phyloP scores from a whole-genome alignment of 371 early-diverging fungal species.

The Mucor saturninus region DNA sequence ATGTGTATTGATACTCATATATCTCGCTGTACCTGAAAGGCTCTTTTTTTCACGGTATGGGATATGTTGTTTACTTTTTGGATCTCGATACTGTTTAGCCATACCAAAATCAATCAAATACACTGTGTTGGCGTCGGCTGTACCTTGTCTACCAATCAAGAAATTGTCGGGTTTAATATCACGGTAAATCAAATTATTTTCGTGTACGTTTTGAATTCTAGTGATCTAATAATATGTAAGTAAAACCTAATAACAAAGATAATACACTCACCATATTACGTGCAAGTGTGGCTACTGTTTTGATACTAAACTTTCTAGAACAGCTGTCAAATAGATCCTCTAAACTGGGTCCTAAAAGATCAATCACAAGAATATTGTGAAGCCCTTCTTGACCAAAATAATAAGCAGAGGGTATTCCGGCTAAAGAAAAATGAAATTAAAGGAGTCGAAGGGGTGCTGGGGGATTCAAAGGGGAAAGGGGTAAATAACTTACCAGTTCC shows the following conservation, averaged over 20 bases:
- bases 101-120: slow-evolving; percentile 95
- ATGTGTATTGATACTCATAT: slow-evolving; percentile 97
- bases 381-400: slow-evolving; percentile 97
- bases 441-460: not conserved
- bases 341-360: slow-evolving; percentile 93
- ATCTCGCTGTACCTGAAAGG: slow-evolving; percentile 94
- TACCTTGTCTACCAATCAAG: slow-evolving; percentile 82
- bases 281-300: slow-evolving; percentile 94
- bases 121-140: slow-evolving; percentile 64
- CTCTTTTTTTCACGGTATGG: slow-evolving; percentile 88
- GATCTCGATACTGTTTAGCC: slow-evolving; percentile 92
- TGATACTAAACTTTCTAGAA: slow-evolving; percentile 85
- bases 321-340: slow-evolving; percentile 97
- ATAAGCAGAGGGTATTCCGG: slow-evolving; percentile 86
- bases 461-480: not conserved
- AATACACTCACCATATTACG: slow-evolving; percentile 83
- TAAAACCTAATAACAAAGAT: not conserved
- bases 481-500: slow-evolving; percentile 61
- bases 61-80: slow-evolving; percentile 90
- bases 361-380: slow-evolving; percentile 93
- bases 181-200: slow-evolving; percentile 95
- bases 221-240: slow-evolving; percentile 58
- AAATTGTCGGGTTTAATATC: slow-evolving; percentile 99
- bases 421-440: slow-evolving; percentile 26
- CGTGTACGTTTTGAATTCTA: slow-evolving; percentile 95